Evolutionary conservation across 345 rosid genomes (phyloP).

Genomic region (Clausena lansium): DNA sequence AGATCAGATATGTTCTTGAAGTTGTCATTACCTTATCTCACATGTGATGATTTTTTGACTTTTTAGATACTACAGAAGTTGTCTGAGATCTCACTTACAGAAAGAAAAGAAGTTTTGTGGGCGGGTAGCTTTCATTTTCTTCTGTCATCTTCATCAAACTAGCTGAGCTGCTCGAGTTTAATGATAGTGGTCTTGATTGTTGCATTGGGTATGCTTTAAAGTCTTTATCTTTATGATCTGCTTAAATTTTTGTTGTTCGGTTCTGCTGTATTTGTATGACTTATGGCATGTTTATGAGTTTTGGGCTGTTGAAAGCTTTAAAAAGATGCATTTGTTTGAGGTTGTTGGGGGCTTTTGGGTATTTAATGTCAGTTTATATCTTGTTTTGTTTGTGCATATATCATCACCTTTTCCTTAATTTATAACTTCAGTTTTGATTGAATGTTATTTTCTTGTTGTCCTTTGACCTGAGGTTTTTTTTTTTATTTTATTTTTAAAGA

Average conservation of each 20-base stretch:
- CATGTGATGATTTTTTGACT: not conserved
- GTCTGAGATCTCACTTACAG: not conserved
- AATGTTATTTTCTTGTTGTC: not conserved
- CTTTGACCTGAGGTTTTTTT: not conserved
- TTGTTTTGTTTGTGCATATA: not conserved
- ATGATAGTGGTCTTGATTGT: not conserved
- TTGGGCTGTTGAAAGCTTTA: conserved; percentile 1
- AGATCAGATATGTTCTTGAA: conserved; percentile 12
- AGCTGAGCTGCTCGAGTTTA: conserved; percentile 8
- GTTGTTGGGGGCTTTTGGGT: not conserved
- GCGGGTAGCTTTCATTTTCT: not conserved
- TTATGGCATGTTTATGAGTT: not conserved
- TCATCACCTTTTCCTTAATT: not conserved
- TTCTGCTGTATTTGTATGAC: not conserved
- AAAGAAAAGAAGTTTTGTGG: not conserved
- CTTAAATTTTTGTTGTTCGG: not conserved
- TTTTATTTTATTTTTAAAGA: not conserved
- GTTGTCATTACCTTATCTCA: not conserved
- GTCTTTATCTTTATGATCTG: conserved; percentile 11
- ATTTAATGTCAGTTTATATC: not conserved
- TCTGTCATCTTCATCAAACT: conserved; percentile 12
- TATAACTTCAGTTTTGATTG: not conserved
- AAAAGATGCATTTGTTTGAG: not conserved
- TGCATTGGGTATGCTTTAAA: conserved; percentile 15
- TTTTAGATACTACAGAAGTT: not conserved